phyloP scores from a whole-genome alignment of 2,329 filamentous ascomycete species.

The Gyromitra esculenta region DNA sequence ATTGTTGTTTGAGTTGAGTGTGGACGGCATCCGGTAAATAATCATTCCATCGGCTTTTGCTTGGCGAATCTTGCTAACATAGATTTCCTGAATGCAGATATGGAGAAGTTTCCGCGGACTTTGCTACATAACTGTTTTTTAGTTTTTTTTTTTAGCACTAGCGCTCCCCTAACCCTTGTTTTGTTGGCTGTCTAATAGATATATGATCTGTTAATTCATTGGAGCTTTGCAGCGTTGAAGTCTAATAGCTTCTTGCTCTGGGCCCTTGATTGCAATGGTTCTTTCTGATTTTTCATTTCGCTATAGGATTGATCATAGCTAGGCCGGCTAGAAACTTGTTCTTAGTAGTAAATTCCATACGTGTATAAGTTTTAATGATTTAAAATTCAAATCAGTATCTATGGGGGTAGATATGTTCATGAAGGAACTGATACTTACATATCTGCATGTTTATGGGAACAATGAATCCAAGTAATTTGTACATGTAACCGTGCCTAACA shows the following conservation, averaged over 20 bases:
- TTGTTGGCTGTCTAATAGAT: conserved; percentile 24
- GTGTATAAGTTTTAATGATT: no score
- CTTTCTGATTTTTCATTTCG: neutral
- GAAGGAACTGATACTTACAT: no score
- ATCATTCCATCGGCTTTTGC: neutral
- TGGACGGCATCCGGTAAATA: conserved; percentile 49
- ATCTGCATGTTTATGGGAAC: no score
- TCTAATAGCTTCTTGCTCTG: neutral
- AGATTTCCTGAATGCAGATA: conserved; percentile 37
- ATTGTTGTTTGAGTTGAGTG: conserved; percentile 52
- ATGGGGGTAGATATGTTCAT: no score
- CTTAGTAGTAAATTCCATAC: no score
- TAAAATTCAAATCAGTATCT: no score
- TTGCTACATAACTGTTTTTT: conserved; percentile 39
- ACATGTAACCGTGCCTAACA: neutral
- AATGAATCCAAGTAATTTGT: no score
- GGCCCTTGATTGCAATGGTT: neutral
- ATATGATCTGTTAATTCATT: conserved; percentile 25
- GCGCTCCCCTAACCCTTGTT: neutral
- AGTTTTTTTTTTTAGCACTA: neutral
- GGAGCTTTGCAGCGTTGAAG: conserved; percentile 4
- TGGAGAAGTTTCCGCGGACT: conserved; percentile 53
- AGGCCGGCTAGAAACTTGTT: no score
- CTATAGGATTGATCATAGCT: no score
- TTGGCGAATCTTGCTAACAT: conserved; percentile 6